Conservation (phyloP, 257 asterid genomes). For the Ilex asprella region DNA sequence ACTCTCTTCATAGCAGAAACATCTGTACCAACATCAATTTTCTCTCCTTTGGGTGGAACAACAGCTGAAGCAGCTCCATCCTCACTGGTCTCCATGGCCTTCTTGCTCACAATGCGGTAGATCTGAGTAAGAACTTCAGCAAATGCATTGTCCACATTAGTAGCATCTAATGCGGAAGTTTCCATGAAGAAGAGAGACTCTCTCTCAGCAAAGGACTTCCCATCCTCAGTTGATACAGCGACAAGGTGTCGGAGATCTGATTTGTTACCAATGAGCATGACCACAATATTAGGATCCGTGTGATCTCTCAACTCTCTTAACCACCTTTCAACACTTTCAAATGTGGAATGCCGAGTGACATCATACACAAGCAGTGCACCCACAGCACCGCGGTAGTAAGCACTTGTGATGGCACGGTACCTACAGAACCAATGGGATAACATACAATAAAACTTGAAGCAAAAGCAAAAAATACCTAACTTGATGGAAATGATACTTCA, state of each 20-base stretch:
- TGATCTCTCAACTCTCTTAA: constrained; percentile 71
- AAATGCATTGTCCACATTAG: constrained; percentile 69
- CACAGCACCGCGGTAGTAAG: constrained; percentile 85
- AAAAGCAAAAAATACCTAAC: background rate
- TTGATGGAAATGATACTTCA: background rate
- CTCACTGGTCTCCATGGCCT: constrained; percentile 56
- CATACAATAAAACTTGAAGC: background rate
- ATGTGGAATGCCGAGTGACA: constrained; percentile 75
- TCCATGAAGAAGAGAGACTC: constrained; percentile 86
- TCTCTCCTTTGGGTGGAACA: constrained; percentile 68
- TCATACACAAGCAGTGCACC: constrained; percentile 84
- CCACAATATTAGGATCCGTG: constrained; percentile 76
- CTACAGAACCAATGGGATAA: constrained; percentile 22
- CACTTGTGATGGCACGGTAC: constrained; percentile 90
- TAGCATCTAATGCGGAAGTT: constrained; percentile 79
- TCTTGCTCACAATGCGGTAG: constrained; percentile 61
- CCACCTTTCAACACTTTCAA: constrained; percentile 76
- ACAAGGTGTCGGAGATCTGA: constrained; percentile 80
- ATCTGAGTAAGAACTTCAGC: constrained; percentile 77
- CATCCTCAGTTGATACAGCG: constrained; percentile 69
- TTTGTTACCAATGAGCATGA: constrained; percentile 82
- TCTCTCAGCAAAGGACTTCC: constrained; percentile 65
- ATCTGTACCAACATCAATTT: constrained; percentile 63
- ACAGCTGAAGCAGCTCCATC: constrained; percentile 26
- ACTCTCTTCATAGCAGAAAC: constrained; percentile 61